Evolutionary conservation across 1,139 yeast species (phyloP).

Genomic region (Ashbya aceris): DNA sequence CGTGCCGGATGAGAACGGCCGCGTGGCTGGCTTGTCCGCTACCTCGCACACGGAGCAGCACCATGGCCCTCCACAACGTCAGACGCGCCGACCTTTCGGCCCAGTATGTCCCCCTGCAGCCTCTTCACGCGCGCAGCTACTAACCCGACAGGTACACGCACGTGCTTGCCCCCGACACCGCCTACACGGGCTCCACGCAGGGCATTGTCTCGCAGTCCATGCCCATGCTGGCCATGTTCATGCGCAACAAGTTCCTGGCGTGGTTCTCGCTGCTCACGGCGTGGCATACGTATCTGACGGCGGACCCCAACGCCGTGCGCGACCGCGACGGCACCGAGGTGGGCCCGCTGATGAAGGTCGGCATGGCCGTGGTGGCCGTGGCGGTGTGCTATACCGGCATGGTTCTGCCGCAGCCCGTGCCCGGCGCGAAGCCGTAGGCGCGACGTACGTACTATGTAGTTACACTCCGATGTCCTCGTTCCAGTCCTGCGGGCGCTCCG

Average conservation of each 20-base stretch:
- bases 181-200: slow-evolving; percentile 32
- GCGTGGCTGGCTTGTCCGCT: too few species aligned
- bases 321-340: slow-evolving; percentile 22
- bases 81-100: neutral
- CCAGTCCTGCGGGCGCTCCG: too few species aligned
- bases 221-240: slow-evolving; percentile 63
- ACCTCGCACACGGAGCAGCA: too few species aligned
- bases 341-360: slow-evolving; percentile 39
- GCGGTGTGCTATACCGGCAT: slow-evolving; percentile 46
- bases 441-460: too few species aligned
- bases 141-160: slow-evolving; percentile 17
- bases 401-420: slow-evolving; percentile 21
- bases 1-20: too few species aligned
- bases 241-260: slow-evolving; percentile 32
- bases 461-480: slow-evolving; percentile 43
- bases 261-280: slow-evolving; percentile 29
- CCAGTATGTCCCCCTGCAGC: neutral
- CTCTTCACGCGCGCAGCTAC: neutral
- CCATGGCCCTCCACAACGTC: neutral
- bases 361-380: slow-evolving; percentile 41
- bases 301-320: slow-evolving; percentile 17
- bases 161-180: slow-evolving; percentile 41
- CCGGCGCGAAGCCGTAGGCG: neutral
- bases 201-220: slow-evolving; percentile 44
- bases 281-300: slow-evolving; percentile 23